Evolutionary conservation across 2,329 filamentous ascomycete species (phyloP), one percentile per base, ranked within the genome.

Genomic region (Botrytis medusae): DNA sequence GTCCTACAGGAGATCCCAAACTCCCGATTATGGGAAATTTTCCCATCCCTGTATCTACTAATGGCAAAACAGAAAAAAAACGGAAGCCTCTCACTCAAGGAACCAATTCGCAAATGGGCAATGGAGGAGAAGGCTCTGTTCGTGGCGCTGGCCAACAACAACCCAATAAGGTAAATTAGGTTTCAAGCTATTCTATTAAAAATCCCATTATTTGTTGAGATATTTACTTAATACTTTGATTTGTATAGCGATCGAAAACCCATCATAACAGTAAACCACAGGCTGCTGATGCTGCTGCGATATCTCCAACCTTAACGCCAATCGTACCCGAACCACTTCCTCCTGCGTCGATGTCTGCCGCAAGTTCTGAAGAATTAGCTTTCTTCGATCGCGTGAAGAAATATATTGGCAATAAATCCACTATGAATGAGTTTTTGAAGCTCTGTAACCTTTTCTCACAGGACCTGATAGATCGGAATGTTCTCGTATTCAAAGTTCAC

Each of bases 381-480:
- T 98, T 98, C 83, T 99, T 99, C 79, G 96, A 99, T 75, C 91
- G 94, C 12, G 94, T 96, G 29, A 98, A 98, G 87, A 99, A 99
- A 83, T 95, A 92, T 79, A 93, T 99, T 73, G 91, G 92, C 75
- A 98, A 98, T 82, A 93, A 97, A 81, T 92, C 93, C 72, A 92
- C 92, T 4, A 97, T 97, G 87, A 95, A 93, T 78, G 96, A 99
- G 82, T 99, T 99, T 82, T 84, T 99, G 76, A 99, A 99, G 84
- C 89, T 99, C 10, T 96, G 95, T 85, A 99, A 98, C 78, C 87
- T 99, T 44, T 99, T 94, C 84, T 96, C 93, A 34, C 93, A 97
- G 79, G 95, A 97, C 77, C 87, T 99, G 69, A 97, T 99, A 75
- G 94, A 97, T 79, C 92, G 92, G 73, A 91, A 93, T 74, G 90